Base-by-base conservation (phyloP, 768 basidiomycete genomes). In the Suillus brevipes region DNA sequence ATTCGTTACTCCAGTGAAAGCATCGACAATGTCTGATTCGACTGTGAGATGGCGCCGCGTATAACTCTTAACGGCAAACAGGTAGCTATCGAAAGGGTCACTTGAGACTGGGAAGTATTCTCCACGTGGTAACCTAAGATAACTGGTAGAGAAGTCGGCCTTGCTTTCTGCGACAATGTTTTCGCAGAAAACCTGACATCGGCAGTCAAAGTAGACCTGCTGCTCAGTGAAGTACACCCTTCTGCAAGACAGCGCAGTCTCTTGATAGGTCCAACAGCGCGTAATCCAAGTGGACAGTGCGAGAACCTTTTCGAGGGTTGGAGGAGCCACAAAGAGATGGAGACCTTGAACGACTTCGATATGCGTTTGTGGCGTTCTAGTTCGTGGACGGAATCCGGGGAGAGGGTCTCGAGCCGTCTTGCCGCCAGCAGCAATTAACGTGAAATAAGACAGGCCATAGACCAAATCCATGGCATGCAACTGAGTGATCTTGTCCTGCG, bases 191-290 rank as follows among this genome's bases (percentile, higher is more conserved):
- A 65, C 34, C 16, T 72, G 70, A 42, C 42, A 20, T 23, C 16
- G 55, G 57, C 72, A 74, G 13, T 68, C 64, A 45, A 70, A 73
- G 42, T 72, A 74, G 4, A 70, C 14, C 42, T 73, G 67, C 14
- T 74, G 50, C n/a, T 64, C 61, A 16, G 72, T 73, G 63, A 71
- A 72, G 52, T 52, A 70, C n/a, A 72, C 14, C 1, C 72, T 68
- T 4, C 72, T 68, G 20, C 63, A 65, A 13, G 72, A 73, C 23
- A 74, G 65, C 5, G 65, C 3, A 0, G 18, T 36, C 31, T 73
- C 72, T 47, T 74, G 72, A 40, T 64, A 72, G 1, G 72, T 73
- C 72, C 72, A 73, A 16, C 68, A 70, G 14, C 72, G 65, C 14
- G 64, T 70, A 13, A 56, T 34, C 72, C 72, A 74, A 13, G 47